Evolutionary conservation across 2,329 filamentous ascomycete species (phyloP).

Genomic region (Pseudopyrenochaeta lycopersici): DNA sequence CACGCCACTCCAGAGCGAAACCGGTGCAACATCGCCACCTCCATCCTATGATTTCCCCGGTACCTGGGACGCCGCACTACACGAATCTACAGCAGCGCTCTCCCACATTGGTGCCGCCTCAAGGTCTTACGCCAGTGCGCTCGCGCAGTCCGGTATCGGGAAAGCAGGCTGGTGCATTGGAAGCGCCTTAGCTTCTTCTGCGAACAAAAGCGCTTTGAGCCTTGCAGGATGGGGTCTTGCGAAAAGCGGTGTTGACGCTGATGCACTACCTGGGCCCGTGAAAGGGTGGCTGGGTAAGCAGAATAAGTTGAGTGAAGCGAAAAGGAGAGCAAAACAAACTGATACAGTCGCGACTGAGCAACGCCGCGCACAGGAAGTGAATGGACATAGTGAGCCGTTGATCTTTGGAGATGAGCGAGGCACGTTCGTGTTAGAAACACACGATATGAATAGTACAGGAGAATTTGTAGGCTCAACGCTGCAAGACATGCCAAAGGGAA

Average conservation of each 20-base stretch:
- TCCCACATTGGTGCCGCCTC: constrained; percentile 14
- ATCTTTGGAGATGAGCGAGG: constrained; percentile 7
- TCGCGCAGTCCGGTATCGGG: constrained; percentile 14
- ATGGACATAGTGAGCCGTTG: background rate
- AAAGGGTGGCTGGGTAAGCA: constrained; percentile 15
- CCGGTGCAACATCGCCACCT: background rate
- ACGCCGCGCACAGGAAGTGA: background rate
- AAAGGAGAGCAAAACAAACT: background rate
- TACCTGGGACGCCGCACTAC: constrained; percentile 19
- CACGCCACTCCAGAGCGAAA: background rate
- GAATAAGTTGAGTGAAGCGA: constrained; percentile 4
- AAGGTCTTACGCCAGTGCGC: constrained; percentile 12
- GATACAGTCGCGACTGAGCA: background rate
- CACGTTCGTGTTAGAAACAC: constrained; percentile 2
- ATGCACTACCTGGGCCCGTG: constrained; percentile 4
- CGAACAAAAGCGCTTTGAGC: constrained; percentile 8
- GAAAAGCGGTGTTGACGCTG: background rate
- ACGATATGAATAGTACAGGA: background rate
- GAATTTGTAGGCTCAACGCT: background rate
- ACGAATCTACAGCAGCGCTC: constrained; percentile 13
- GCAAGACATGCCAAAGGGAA: too few species aligned
- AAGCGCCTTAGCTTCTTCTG: constrained; percentile 8
- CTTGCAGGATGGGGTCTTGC: constrained; percentile 7
- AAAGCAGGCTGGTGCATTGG: constrained; percentile 23
- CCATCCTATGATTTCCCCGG: constrained; percentile 19